A percentile compares a stretch with the other conserved stretches of the same genome.
Conservation (phyloP, 2,329 filamentous ascomycete genomes). For the Claviceps sorghi region DNA sequence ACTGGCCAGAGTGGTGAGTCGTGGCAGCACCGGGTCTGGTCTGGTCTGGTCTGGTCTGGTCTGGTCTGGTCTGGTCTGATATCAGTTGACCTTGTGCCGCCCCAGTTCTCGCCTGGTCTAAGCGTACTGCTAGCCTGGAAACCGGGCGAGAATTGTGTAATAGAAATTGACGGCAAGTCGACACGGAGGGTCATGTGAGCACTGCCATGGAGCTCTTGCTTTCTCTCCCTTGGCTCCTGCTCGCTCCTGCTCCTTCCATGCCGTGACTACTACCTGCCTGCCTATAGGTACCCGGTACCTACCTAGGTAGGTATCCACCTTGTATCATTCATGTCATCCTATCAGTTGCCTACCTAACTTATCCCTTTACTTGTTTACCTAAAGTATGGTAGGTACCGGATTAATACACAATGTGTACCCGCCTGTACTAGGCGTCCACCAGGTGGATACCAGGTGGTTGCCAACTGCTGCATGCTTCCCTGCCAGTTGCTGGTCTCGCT, state of each 20-base stretch:
- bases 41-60: not conserved
- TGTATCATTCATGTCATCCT: no score
- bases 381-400: no score
- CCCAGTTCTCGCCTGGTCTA: not conserved
- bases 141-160: slow-evolving; percentile 7
- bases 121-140: slow-evolving; percentile 2
- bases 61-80: not conserved
- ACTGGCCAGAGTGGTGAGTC: no score
- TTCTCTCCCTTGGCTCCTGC: not conserved
- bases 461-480: not conserved
- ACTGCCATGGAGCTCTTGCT: not conserved
- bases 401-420: no score
- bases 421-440: not conserved
- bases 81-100: not conserved
- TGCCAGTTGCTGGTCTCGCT: not conserved
- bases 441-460: not conserved
- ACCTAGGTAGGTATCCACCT: no score
- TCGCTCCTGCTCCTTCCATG: not conserved
- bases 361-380: no score
- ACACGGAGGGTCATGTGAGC: slow-evolving; percentile 8
- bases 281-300: no score
- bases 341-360: no score
- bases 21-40: not conserved
- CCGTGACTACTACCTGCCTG: not conserved
- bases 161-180: slow-evolving; percentile 6